Base-by-base conservation (phyloP, 1,284 basidiomycete species). In the Fomitopsis schrenkii region DNA sequence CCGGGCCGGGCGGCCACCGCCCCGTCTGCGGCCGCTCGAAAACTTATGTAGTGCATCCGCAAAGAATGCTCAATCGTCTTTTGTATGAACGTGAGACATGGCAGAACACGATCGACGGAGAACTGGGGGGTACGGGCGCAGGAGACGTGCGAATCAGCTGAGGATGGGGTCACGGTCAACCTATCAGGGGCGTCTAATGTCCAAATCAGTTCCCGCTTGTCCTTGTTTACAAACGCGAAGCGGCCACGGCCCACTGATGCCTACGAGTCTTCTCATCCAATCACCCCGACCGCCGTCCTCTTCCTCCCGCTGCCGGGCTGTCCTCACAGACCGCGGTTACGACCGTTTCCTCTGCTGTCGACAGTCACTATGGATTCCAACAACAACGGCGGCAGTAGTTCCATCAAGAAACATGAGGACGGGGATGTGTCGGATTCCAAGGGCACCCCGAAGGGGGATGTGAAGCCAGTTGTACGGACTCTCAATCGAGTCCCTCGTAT, bases 401-500 rank as follows among this genome's bases (percentile, higher is more conserved):
- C 62, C 59, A 68, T 76, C 64, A 77, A 73, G 69, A 81, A 80
- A 68, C 74, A 77, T 61, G 80, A 82, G 60, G 78, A 80, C 63
- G 59, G 63, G 35, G 79, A 81, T 64, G 75, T 75, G 58, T 72
- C 74, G 59, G 77, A 74, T 63, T 64, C 69, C 64, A 76, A 75
- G 67, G 59, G 64, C 14, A 77, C 61, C 61, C 79, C 55, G 83
- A 74, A 88, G 75, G 78, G 79, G 50, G 87, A 89, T 64, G 70
- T 82, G 41, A 92, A 92, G 70, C 86, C 89, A 19, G 75, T 78
- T 50, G 85, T 84, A 59, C 88, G 89, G 76, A 88, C 90, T 9
- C 77, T 93, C 69, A 93, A 93, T 76, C 82, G 91, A 75, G 91
- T 93, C 19, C 91, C 91, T 66, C 87, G 91, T 93, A 79, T 68